phyloP scores from a whole-genome alignment of 352 stramenopile genomes.

The Stramenopiles sp. region DNA sequence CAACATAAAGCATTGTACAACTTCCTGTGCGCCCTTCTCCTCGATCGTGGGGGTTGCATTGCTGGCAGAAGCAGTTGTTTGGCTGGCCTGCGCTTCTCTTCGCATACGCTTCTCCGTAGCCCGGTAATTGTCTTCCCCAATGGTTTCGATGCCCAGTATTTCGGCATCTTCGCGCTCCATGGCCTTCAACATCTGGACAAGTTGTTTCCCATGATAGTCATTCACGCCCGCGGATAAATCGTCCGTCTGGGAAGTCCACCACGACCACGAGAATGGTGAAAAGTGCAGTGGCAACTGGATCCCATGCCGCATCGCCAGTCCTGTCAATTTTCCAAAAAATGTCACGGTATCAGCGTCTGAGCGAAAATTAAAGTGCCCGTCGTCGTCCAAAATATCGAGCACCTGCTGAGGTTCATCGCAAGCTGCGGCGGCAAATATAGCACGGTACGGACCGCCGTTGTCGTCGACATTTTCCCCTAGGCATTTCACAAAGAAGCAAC shows the following conservation, averaged over 20 bases:
- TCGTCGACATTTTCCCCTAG: background rate
- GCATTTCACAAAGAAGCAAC: background rate
- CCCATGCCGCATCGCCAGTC: background rate
- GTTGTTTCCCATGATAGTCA: no score
- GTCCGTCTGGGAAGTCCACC: no score
- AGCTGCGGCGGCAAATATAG: background rate
- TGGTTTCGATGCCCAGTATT: background rate
- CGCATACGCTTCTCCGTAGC: no score
- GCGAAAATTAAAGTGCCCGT: background rate
- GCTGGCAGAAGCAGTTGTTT: background rate
- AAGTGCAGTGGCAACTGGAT: background rate
- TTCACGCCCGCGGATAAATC: no score
- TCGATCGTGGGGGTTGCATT: background rate
- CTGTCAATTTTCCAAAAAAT: background rate
- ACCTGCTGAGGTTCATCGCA: background rate
- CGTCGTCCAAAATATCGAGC: background rate
- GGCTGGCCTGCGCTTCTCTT: background rate
- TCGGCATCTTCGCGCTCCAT: background rate
- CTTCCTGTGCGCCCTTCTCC: background rate
- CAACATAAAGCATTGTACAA: no score
- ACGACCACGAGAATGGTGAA: background rate
- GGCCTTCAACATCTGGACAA: background rate
- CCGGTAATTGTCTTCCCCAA: background rate
- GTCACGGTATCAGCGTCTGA: background rate
- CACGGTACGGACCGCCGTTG: background rate